These are phyloP conservation scores for Suillus tomentosus DNA, from an alignment of 768 basidiomycete species.

Conservation along the genomic window DNA sequence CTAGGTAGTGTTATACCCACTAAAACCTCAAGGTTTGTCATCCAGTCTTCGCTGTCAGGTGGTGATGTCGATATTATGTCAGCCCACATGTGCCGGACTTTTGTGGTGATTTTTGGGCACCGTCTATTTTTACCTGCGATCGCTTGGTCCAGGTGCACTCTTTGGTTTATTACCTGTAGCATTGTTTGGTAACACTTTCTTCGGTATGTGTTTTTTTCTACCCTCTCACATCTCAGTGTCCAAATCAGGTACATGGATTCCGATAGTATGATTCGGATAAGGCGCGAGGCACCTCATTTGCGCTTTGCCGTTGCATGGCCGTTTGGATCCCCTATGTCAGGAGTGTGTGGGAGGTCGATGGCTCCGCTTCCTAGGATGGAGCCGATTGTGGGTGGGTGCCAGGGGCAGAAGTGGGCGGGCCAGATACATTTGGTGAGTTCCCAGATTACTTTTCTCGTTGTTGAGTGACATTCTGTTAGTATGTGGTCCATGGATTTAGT, in stretches of 20 bases:
- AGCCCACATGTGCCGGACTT: neutral
- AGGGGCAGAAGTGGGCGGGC: neutral
- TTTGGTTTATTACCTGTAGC: neutral
- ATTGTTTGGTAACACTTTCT: neutral
- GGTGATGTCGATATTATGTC: neutral
- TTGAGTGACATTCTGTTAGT: conserved; percentile 24
- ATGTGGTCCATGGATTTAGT: conserved; percentile 35
- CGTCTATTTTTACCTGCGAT: neutral
- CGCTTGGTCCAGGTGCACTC: neutral
- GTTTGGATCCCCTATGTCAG: neutral
- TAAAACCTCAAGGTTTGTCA: neutral
- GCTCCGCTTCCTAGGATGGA: conserved; percentile 21
- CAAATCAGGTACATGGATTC: neutral
- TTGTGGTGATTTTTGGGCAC: neutral
- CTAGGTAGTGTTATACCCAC: neutral
- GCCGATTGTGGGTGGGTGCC: conserved; percentile 18
- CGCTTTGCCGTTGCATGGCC: no score
- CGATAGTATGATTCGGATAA: neutral
- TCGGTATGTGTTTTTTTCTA: neutral
- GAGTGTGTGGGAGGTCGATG: neutral
- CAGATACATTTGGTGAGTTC: conserved; percentile 20
- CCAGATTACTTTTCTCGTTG: conserved; percentile 29
- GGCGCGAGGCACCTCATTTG: no score
- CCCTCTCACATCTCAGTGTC: neutral
- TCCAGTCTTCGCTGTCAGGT: neutral